Evolutionary conservation across 176 grass and related monocot genomes (phyloP), one percentile per base, ranked within the genome.

Genomic region (Rhynchospora breviuscula): DNA sequence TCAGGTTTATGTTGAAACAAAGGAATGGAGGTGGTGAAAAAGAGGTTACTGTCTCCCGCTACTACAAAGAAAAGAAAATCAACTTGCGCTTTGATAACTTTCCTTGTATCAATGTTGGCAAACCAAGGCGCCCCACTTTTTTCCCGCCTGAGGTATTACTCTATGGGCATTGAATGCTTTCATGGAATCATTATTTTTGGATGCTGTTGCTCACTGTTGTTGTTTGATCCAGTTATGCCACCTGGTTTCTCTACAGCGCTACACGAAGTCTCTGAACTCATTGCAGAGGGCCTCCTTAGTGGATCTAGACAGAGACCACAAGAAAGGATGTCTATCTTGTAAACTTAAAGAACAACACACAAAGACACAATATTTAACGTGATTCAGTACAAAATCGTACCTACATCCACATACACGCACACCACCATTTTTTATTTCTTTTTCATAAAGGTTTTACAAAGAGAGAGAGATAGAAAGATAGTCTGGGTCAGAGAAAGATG

Each of bases 61-160:
- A 97, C 72, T 97, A 93, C 23, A 97, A 76, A 23, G 76, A 88
- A 47, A 85, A 89, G 49, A 87, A 85, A 14, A 93, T 93, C 47
- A 83, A 85, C 3, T 58, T 97, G 26, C 82, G 79, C 9, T 97
- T 88, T 63, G 91, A 80, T 51, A 79, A 88, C 29, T 64, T 81
- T 22, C 94, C 94, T 0, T 97, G 94, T 87, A 88, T 97, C 23
- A 97, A 97, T 89, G 94, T 93, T 71, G 94, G 94, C 40, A 97
- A 93, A 47, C 94, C 87, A 4, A 97, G 88, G 67, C 81, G 94
- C 0, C 94, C 94, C 5, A 94, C 91, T 0, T 97, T 90, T 77
- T 84, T 94, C 0, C 91, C 94, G 0, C 72, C 93, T 0, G 94
- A 97, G 89, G 94, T 93, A 8, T 82, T 78, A 52, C 12, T 19